Evolutionary conservation across 2,329 filamentous ascomycete genomes (phyloP).

Genomic region (Fusarium robinianum): DNA sequence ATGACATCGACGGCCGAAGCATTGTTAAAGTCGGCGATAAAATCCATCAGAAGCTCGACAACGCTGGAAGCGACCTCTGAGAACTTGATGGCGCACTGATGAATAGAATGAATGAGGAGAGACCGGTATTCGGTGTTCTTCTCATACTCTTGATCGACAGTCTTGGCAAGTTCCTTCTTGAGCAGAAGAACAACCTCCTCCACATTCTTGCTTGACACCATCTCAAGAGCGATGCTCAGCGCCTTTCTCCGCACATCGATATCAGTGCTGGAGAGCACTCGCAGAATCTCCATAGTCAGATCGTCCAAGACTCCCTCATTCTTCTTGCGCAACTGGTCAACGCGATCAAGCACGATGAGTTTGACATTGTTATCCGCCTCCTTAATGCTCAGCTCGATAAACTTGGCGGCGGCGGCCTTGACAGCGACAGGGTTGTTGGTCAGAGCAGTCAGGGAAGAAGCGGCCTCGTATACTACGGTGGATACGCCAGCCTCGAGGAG

Average conservation of each 20-base stretch:
- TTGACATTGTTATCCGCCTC: slow-evolving; percentile 99
- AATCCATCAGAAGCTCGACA: slow-evolving; percentile 97
- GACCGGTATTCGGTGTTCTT: slow-evolving; percentile 97
- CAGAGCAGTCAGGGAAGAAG: slow-evolving; percentile 88
- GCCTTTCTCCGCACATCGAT: slow-evolving; percentile 95
- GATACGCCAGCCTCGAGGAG: slow-evolving; percentile 90
- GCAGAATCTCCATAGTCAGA: slow-evolving; percentile 93
- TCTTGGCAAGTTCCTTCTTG: slow-evolving; percentile 98
- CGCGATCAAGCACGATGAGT: slow-evolving; percentile 93
- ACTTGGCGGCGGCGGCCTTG: slow-evolving; percentile 93
- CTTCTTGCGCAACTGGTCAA: slow-evolving; percentile 82
- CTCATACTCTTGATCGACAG: slow-evolving; percentile 97
- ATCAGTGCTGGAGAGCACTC: slow-evolving; percentile 92
- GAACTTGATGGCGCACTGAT: slow-evolving; percentile 98
- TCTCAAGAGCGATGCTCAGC: slow-evolving; percentile 86
- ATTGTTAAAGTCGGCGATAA: slow-evolving; percentile 98
- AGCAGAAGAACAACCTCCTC: slow-evolving; percentile 94
- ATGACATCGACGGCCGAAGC: slow-evolving; percentile 97
- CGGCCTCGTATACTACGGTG: slow-evolving; percentile 96
- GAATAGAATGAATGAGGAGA: slow-evolving; percentile 93
- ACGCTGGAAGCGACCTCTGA: slow-evolving; percentile 97
- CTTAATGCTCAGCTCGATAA: slow-evolving; percentile 96
- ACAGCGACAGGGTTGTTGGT: slow-evolving; percentile 97
- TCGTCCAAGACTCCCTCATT: slow-evolving; percentile 93
- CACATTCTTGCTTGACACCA: slow-evolving; percentile 99